A percentile compares a stretch with the other conserved stretches of the same genome.
Conservation (phyloP, 768 basidiomycete species). For the Boletus rex-veris region DNA sequence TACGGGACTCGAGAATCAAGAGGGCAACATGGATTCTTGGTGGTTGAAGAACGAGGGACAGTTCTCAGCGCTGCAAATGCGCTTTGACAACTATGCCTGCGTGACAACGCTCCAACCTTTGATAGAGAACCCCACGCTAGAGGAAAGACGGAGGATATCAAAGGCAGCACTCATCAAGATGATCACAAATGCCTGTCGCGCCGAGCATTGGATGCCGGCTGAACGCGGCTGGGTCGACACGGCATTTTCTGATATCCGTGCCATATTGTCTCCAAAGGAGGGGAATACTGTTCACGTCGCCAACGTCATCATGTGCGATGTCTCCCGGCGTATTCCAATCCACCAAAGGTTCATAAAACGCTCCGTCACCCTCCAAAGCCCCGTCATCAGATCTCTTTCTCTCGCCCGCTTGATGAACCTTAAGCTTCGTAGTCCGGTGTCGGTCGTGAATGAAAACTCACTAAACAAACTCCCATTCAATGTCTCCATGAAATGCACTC, state of each 20-base stretch:
- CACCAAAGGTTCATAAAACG: neutral
- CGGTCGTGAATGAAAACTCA: neutral
- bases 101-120: constrained; percentile 32
- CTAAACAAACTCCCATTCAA: constrained; percentile 19
- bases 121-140: constrained; percentile 6
- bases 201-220: constrained; percentile 25
- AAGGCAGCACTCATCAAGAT: constrained; percentile 15
- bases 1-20: constrained; percentile 38
- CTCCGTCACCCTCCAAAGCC: constrained; percentile 16
- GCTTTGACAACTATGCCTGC: constrained; percentile 36
- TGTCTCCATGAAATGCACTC: constrained; percentile 10
- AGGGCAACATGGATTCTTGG: constrained; percentile 28
- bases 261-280: constrained; percentile 14
- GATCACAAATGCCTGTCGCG: constrained; percentile 18
- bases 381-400: constrained; percentile 10
- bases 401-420: neutral
- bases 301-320: constrained; percentile 25
- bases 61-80: constrained; percentile 31
- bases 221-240: constrained; percentile 23
- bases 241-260: constrained; percentile 17
- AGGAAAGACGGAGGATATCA: constrained; percentile 21
- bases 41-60: constrained; percentile 27
- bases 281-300: neutral
- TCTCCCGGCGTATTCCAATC: constrained; percentile 4
- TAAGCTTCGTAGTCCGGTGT: constrained; percentile 14